A percentile compares a stretch with the other conserved stretches of the same genome.
Conservation (phyloP, 2,329 filamentous ascomycete species). For the Microcyclospora pomicola region DNA sequence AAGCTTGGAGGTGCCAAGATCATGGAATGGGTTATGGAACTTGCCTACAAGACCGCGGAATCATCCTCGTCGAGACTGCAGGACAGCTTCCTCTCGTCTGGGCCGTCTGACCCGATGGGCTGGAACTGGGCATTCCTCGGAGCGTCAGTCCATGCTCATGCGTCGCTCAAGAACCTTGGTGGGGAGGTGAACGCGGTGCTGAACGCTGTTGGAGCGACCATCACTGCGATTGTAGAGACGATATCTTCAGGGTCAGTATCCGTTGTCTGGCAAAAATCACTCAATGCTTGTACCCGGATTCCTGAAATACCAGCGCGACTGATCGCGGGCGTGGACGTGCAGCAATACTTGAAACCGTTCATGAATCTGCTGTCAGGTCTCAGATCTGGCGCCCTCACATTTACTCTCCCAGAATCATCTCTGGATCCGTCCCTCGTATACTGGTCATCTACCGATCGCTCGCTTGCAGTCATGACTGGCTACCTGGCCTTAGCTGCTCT, state of each 20-base stretch:
- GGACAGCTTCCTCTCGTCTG: slow-evolving; percentile 8
- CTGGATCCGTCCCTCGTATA: slow-evolving; percentile 26
- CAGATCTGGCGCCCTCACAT: slow-evolving; percentile 11
- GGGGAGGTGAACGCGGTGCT: slow-evolving; percentile 13
- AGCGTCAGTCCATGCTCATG: slow-evolving; percentile 16
- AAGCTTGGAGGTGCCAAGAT: slow-evolving; percentile 1
- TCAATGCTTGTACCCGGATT: slow-evolving; percentile 4
- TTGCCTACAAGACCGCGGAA: slow-evolving; percentile 10
- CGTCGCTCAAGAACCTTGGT: slow-evolving; percentile 14
- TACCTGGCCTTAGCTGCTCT: slow-evolving; percentile 64
- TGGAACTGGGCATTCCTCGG: slow-evolving; percentile 16
- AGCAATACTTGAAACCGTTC: slow-evolving; percentile 9
- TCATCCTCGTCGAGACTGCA: slow-evolving; percentile 11
- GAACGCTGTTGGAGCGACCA: slow-evolving; percentile 8
- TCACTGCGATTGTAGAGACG: slow-evolving; percentile 14
- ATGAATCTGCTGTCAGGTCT: slow-evolving; percentile 10
- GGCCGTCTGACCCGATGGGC: slow-evolving; percentile 6
- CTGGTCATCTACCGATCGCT: slow-evolving; percentile 41
- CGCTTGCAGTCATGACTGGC: slow-evolving; percentile 65
- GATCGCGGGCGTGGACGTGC: slow-evolving; percentile 5
- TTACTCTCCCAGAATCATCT: slow-evolving; percentile 6
- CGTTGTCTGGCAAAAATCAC: slow-evolving; percentile 5
- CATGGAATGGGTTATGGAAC: slow-evolving; percentile 6
- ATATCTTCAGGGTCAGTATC: slow-evolving; percentile 13
- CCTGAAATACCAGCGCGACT: slow-evolving; percentile 7